These are phyloP conservation scores for Phialophora verrucosa DNA, from an alignment of 2,329 filamentous ascomycete species.

Conservation along the genomic window DNA sequence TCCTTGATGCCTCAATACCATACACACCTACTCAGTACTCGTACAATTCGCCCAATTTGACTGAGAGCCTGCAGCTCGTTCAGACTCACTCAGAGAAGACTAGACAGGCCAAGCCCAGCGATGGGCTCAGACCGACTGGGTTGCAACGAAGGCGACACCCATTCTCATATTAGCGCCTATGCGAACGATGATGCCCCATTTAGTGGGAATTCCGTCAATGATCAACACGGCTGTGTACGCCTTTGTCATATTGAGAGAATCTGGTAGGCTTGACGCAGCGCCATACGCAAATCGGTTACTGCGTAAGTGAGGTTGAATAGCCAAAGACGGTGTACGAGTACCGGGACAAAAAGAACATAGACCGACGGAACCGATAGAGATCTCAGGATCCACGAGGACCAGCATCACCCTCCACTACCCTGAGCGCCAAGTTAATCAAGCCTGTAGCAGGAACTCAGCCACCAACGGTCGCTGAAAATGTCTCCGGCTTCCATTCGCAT, in stretches of 20 bases:
- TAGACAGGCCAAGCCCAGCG: slow-evolving; percentile 1
- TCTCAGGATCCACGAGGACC: background rate
- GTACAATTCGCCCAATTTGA: background rate
- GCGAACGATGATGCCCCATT: background rate
- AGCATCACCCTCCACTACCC: too few species aligned
- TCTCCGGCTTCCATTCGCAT: background rate
- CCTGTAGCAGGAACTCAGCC: background rate
- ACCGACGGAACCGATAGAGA: background rate
- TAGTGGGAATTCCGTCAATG: background rate
- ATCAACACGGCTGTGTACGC: background rate
- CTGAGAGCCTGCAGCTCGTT: slow-evolving; percentile 17
- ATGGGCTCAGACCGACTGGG: background rate
- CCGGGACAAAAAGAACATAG: background rate
- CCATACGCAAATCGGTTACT: slow-evolving; percentile 5
- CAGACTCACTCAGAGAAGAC: slow-evolving; percentile 14
- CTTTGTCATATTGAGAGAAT: slow-evolving; percentile 4
- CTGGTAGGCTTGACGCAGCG: background rate
- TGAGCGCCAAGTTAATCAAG: too few species aligned
- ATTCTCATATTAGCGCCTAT: slow-evolving; percentile 4
- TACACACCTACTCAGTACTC: background rate
- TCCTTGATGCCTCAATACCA: background rate
- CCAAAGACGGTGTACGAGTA: background rate
- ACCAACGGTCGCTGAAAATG: background rate
- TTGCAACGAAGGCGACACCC: background rate
- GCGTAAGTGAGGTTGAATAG: background rate